Evolutionary conservation across 2,329 filamentous ascomycete species (phyloP).

Genomic region (Dendrostoma leiphaemia): DNA sequence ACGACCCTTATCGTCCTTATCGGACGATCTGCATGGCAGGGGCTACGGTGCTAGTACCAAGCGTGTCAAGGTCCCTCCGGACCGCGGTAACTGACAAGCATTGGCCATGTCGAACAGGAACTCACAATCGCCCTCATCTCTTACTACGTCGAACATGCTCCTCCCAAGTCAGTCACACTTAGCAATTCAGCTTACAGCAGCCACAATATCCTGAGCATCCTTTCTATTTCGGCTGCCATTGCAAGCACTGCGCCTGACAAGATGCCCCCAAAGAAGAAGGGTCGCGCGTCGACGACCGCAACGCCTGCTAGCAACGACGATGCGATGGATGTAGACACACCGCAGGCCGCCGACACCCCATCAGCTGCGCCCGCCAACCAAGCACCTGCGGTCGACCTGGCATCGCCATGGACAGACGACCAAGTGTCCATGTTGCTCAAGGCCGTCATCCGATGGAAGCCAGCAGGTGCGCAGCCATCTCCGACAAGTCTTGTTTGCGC

Average conservation of each 20-base stretch:
- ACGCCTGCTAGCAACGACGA: constrained; percentile 55
- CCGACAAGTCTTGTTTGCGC: background rate
- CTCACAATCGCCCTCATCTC: no score
- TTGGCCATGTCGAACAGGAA: no score
- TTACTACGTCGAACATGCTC: no score
- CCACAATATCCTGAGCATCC: background rate
- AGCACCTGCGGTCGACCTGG: constrained; percentile 39
- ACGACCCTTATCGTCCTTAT: no score
- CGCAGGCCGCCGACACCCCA: constrained; percentile 50
- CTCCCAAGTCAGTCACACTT: no score
- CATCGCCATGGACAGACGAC: constrained; percentile 90
- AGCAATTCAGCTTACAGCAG: background rate
- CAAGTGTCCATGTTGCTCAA: constrained; percentile 93
- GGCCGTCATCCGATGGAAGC: constrained; percentile 90
- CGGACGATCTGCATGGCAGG: no score
- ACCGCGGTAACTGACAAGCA: no score
- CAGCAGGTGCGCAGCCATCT: constrained; percentile 62
- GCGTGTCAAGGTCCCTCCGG: no score
- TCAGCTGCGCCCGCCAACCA: constrained; percentile 40
- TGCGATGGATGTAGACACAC: constrained; percentile 58
- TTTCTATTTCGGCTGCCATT: background rate
- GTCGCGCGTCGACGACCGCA: constrained; percentile 48
- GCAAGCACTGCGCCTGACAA: constrained; percentile 1
- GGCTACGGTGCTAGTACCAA: no score
- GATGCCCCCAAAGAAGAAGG: constrained; percentile 66